Conservation (phyloP, 2,329 filamentous ascomycete genomes). For the Nannizziopsis arthrosporioides region DNA sequence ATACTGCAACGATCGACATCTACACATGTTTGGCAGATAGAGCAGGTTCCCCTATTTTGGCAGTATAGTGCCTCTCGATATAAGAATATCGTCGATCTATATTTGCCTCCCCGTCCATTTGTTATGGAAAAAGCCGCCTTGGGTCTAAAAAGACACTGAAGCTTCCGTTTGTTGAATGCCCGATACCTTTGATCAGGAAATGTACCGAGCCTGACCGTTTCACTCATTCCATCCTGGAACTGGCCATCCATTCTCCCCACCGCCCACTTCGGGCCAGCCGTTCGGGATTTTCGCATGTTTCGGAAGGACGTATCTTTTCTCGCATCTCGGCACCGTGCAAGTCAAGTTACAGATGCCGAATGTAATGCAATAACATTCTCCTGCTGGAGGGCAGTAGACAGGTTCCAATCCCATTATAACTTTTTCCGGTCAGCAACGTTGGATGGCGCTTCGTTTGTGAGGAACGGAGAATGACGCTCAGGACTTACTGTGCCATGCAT, state of each 20-base stretch:
- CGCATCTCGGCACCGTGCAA: slow-evolving; percentile 33
- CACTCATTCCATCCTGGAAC: slow-evolving; percentile 15
- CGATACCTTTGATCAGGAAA: not conserved
- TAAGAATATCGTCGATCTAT: no score
- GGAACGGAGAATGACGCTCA: not conserved
- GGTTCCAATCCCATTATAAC: slow-evolving; percentile 37
- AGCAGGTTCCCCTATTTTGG: no score
- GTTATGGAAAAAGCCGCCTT: no score
- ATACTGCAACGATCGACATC: no score
- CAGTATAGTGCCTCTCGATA: no score
- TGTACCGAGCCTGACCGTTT: not conserved
- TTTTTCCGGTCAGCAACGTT: slow-evolving; percentile 4
- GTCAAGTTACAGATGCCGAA: slow-evolving; percentile 49
- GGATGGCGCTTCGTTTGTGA: no score
- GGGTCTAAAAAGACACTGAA: not conserved
- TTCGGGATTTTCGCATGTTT: slow-evolving; percentile 46
- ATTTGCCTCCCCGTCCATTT: no score
- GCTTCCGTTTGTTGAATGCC: not conserved
- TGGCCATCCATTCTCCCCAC: slow-evolving; percentile 30
- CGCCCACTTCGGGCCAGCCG: slow-evolving; percentile 51
- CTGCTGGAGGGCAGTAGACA: slow-evolving; percentile 50
- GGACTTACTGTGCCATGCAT: slow-evolving; percentile 49
- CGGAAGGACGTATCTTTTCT: slow-evolving; percentile 49
- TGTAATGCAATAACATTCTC: slow-evolving; percentile 55
- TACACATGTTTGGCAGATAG: no score